Conservation (phyloP, 1,284 basidiomycete genomes). For the Cerrena zonata region DNA sequence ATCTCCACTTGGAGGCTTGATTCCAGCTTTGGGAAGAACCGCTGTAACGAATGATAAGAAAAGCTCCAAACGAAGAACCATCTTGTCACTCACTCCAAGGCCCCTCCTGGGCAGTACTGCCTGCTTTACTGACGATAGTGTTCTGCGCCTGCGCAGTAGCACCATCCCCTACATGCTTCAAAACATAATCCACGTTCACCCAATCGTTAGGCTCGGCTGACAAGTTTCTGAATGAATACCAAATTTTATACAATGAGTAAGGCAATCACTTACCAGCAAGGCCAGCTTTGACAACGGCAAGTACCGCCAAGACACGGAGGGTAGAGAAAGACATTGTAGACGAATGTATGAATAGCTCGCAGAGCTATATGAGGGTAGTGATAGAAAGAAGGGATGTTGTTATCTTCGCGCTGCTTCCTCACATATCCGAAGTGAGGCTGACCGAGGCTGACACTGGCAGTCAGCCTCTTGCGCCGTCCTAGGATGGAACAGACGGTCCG, state of each 20-base stretch:
- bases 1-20: constrained; percentile 34
- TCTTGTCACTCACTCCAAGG: constrained; percentile 47
- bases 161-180: constrained; percentile 20
- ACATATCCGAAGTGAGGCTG: too few relatives aligned
- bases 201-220: constrained; percentile 31
- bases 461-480: too few relatives aligned
- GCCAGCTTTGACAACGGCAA: constrained; percentile 4
- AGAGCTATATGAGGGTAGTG: too few relatives aligned
- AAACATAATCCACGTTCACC: constrained; percentile 29
- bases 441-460: too few relatives aligned
- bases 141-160: constrained; percentile 36
- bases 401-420: too few relatives aligned
- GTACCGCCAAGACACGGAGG: background rate
- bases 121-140: constrained; percentile 41
- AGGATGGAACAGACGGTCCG: too few relatives aligned
- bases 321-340: background rate
- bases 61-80: constrained; percentile 13
- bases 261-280: constrained; percentile 5
- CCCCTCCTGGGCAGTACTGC: constrained; percentile 35
- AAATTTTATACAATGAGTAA: background rate
- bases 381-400: too few relatives aligned
- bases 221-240: background rate
- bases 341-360: too few relatives aligned
- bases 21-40: constrained; percentile 21
- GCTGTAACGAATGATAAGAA: background rate